A percentile compares a stretch with the other conserved stretches of the same genome.
These are phyloP conservation scores for Pseudogymnoascus sp. DNA, from an alignment of 2,329 filamentous ascomycete species.

Conservation along the genomic window DNA sequence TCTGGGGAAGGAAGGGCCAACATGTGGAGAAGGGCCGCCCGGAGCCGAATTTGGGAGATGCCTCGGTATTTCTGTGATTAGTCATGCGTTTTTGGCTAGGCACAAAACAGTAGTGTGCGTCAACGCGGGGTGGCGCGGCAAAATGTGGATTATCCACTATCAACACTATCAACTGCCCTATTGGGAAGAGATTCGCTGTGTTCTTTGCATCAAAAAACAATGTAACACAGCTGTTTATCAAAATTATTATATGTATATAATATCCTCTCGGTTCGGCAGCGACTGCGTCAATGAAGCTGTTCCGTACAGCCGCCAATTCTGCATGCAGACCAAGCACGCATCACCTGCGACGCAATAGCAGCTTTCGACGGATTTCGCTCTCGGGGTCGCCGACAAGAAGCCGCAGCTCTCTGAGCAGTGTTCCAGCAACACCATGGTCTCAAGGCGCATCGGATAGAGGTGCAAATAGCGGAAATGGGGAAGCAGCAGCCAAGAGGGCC, in stretches of 20 bases:
- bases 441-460: background rate
- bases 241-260: background rate
- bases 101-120: conserved; percentile 3
- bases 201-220: background rate
- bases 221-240: background rate
- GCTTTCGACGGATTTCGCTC: background rate
- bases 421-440: conserved; percentile 16
- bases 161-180: conserved; percentile 1
- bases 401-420: conserved; percentile 9
- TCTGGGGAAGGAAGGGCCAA: conserved; percentile 2
- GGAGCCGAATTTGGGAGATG: conserved; percentile 22
- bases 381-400: conserved; percentile 3
- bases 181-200: conserved; percentile 3
- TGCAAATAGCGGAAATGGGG: background rate
- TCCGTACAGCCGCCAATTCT: conserved; percentile 1
- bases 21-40: conserved; percentile 3
- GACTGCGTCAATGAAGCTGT: conserved; percentile 7
- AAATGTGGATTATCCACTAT: conserved; percentile 6
- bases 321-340: conserved; percentile 1
- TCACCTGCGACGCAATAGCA: background rate
- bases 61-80: conserved; percentile 19
- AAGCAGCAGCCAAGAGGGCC: background rate
- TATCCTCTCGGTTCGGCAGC: background rate
- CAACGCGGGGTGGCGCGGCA: conserved; percentile 5
- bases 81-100: conserved; percentile 6